phyloP scores from a whole-genome alignment of 805 yeast genomes.

The Saturnispora diversa region DNA sequence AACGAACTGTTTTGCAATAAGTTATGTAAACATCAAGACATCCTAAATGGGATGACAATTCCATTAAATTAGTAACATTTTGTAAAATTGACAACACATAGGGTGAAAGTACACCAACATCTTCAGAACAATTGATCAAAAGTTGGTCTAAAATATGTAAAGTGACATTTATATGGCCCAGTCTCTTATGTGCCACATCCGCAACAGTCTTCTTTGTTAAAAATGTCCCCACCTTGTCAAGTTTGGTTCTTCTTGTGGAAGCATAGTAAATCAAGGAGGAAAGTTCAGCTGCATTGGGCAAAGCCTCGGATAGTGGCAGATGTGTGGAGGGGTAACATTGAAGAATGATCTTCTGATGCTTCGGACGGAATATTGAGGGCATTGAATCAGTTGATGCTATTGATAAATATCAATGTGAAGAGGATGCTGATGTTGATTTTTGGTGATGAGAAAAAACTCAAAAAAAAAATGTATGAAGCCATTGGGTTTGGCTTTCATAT shows the following conservation, averaged over 20 bases:
- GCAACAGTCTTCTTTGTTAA: conserved; percentile 50
- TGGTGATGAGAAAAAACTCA: too few relatives aligned
- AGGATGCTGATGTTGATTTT: too few relatives aligned
- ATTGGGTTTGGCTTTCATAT: too few relatives aligned
- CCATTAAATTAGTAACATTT: conserved; percentile 46
- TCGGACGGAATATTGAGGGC: conserved; percentile 37
- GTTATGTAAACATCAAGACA: conserved; percentile 30
- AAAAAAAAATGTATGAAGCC: too few relatives aligned
- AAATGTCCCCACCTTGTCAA: conserved; percentile 76
- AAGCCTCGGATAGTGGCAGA: conserved; percentile 52
- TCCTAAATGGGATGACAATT: conserved; percentile 49
- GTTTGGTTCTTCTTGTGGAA: conserved; percentile 77
- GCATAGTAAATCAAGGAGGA: conserved; percentile 85
- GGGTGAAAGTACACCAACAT: conserved; percentile 73
- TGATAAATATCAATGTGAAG: too few relatives aligned
- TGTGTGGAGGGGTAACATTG: conserved; percentile 92
- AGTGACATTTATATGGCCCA: conserved; percentile 82
- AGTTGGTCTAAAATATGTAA: conserved; percentile 60
- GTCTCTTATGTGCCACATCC: conserved; percentile 53
- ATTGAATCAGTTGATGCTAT: conserved; percentile 1
- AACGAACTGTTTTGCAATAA: conserved; percentile 23
- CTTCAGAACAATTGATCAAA: conserved; percentile 69
- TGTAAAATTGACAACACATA: conserved; percentile 56
- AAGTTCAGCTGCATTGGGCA: conserved; percentile 87
- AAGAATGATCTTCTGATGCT: conserved; percentile 81